These are phyloP conservation scores for Ceratocystis alfenasii DNA, from an alignment of 2,329 filamentous ascomycete species.

Conservation along the genomic window DNA sequence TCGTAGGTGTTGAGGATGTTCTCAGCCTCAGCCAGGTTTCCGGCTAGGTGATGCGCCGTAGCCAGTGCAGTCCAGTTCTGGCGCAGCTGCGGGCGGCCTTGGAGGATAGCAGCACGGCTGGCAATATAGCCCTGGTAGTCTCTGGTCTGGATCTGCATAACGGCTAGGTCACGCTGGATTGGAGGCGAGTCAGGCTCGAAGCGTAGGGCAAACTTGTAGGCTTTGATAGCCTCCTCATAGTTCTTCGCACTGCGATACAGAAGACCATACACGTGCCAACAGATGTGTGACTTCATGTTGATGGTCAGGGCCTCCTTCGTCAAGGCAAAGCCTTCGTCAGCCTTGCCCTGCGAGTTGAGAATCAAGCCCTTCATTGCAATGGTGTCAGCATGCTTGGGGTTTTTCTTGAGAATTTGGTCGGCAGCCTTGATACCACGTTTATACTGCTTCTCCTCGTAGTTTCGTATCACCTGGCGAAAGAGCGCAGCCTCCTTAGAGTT, in stretches of 20 bases:
- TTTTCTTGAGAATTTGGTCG: conserved; percentile 91
- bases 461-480: conserved; percentile 87
- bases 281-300: conserved; percentile 98
- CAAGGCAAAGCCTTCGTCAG: conserved; percentile 84
- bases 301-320: conserved; percentile 86
- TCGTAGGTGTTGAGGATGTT: conserved; percentile 86
- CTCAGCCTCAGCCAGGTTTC: conserved; percentile 75
- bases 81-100: conserved; percentile 65
- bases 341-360: conserved; percentile 81
- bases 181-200: conserved; percentile 89
- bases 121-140: conserved; percentile 90
- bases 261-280: conserved; percentile 97
- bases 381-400: conserved; percentile 92
- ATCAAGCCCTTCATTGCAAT: conserved; percentile 98
- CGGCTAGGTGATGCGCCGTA: conserved; percentile 82
- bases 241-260: conserved; percentile 92
- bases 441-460: conserved; percentile 98
- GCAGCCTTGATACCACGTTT: conserved; percentile 88
- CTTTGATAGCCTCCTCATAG: conserved; percentile 97
- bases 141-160: conserved; percentile 90
- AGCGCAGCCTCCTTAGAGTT: conserved; percentile 83
- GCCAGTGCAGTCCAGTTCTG: conserved; percentile 98
- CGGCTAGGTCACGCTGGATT: conserved; percentile 85
- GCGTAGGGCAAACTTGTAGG: conserved; percentile 88
- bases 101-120: conserved; percentile 77